These are phyloP conservation scores for Trichosporon coremiiforme DNA, from an alignment of 1,284 basidiomycete species.

Conservation along the genomic window DNA sequence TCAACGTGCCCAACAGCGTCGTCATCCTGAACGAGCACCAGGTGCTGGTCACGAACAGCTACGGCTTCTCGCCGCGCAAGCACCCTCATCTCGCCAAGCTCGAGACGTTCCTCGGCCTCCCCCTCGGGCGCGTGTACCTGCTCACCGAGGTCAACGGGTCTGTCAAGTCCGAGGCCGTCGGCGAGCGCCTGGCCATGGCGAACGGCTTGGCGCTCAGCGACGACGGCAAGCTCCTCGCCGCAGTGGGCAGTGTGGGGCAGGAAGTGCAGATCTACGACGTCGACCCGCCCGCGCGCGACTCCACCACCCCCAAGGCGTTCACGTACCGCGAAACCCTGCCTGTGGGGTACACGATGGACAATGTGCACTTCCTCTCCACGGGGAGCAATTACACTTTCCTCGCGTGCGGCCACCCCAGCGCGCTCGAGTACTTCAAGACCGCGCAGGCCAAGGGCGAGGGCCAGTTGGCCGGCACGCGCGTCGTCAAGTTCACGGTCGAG, in stretches of 20 bases:
- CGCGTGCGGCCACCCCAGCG: slow-evolving; percentile 22
- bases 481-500: slow-evolving; percentile 17
- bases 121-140: slow-evolving; percentile 14
- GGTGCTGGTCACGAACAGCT: slow-evolving; percentile 26
- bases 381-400: slow-evolving; percentile 21
- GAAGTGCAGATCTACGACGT: slow-evolving; percentile 28
- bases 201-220: slow-evolving; percentile 19
- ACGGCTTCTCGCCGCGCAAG: not conserved
- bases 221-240: slow-evolving; percentile 23
- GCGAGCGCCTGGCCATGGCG: slow-evolving; percentile 9
- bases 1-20: slow-evolving; percentile 23
- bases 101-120: slow-evolving; percentile 19
- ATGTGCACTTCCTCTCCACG: slow-evolving; percentile 19
- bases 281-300: not conserved
- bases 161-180: not conserved
- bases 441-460: slow-evolving; percentile 14
- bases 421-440: slow-evolving; percentile 1
- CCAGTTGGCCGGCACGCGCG: not conserved
- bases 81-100: slow-evolving; percentile 8
- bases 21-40: slow-evolving; percentile 20
- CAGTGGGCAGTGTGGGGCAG: not conserved
- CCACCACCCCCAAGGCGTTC: not conserved
- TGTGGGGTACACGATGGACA: slow-evolving; percentile 23
- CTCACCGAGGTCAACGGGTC: not conserved
- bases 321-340: slow-evolving; percentile 26